phyloP scores from a whole-genome alignment of 352 stramenopile genomes.

The Thraustochytrium striatum region DNA sequence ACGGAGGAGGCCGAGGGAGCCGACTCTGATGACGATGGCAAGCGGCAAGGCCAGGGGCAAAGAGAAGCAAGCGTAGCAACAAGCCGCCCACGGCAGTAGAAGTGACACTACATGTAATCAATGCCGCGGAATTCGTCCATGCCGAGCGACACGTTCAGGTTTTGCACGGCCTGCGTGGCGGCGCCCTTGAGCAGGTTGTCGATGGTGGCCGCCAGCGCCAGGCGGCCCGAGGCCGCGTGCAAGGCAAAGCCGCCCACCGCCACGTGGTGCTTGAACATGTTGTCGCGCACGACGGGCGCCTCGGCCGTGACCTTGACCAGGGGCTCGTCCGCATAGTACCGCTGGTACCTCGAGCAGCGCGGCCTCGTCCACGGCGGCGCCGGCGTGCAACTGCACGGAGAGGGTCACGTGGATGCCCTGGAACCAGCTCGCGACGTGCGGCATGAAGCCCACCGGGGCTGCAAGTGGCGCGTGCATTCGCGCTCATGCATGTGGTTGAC shows the following conservation, averaged over 20 bases:
- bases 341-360: constrained; percentile 57
- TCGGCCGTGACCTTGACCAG: constrained; percentile 70
- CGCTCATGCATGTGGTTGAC: constrained; percentile 81
- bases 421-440: constrained; percentile 85
- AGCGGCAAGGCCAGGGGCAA: background rate
- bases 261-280: constrained; percentile 75
- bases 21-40: no score
- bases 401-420: constrained; percentile 86
- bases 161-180: constrained; percentile 84
- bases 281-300: constrained; percentile 61
- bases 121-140: constrained; percentile 67
- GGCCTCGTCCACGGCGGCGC: constrained; percentile 32
- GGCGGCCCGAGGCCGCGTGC: constrained; percentile 71
- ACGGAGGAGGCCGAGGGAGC: no score
- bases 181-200: constrained; percentile 90
- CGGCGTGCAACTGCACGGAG: constrained; percentile 65
- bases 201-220: constrained; percentile 80
- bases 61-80: background rate
- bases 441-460: constrained; percentile 81
- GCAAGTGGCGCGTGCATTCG: constrained; percentile 75
- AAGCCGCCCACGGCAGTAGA: no score
- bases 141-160: constrained; percentile 86
- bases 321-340: constrained; percentile 69
- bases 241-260: constrained; percentile 78
- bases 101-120: background rate